Base-by-base conservation (phyloP, 805 yeast genomes). In the Kockiozyma suomiensis region DNA sequence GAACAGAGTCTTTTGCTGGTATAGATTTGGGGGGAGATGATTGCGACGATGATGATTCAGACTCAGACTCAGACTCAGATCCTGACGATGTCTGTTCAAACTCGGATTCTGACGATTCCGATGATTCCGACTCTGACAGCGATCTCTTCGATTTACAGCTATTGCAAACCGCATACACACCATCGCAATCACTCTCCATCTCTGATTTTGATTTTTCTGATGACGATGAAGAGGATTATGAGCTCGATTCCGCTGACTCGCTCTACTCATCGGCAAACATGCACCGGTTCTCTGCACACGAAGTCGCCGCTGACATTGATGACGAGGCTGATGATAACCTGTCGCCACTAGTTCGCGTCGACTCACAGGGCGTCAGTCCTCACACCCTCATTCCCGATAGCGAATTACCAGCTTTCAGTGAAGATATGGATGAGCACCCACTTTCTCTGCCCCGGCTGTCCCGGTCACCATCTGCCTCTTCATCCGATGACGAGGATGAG, bases 21-120 rank as follows among this genome's bases (percentile, higher is more conserved):
- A 62, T 65, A 35, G 66, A 64, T 33, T 71, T 69, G 26, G 71
- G 78, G 25, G 70, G 76, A 46, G 80, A 77, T 70, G 47, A 70
- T 72, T 59, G n/a, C 28, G 71, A 78, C 26, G 70, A 77, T 46
- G 80, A 77, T 70, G 47, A 70, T 72, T 59, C 68, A 70, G 56
- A 45, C 50, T 50, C 50, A 72, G 62, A 63, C 43, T 70, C 65
- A 17, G 78, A 76, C 62, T 58, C 63, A 49, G 43, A 60, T 32
- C 65, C 57, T 35, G 69, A 68, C 13, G 69, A 66, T 50, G 73
- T 67, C 32, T 59, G 32, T 30, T 45, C 35, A 21, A 41, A 48
- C 38, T 45, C 49, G 1, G 50, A 46, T 4, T 46, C 50, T 3
- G 48, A 43, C 33, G 50, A 46, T 38, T 46, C 50, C 21, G 33